Conservation (phyloP, 352 stramenopile genomes). For the Elongisporangium prolatum region DNA sequence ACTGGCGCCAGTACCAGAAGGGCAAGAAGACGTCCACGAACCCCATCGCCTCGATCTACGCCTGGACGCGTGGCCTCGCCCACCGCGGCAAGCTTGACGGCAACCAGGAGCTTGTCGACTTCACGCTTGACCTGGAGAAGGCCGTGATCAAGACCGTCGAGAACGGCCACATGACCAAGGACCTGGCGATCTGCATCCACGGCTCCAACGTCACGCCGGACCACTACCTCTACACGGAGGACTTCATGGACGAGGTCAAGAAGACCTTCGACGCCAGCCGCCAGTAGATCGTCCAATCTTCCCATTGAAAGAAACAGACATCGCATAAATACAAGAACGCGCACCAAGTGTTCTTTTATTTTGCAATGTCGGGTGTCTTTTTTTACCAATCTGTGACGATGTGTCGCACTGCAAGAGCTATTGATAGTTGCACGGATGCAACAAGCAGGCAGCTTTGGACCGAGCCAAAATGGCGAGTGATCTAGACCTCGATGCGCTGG, state of each 20-base stretch:
- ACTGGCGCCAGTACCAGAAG: conserved; percentile 82
- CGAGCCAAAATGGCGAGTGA: too few species aligned
- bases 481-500: too few species aligned
- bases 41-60: conserved; percentile 78
- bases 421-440: too few species aligned
- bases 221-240: conserved; percentile 55
- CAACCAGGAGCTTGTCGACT: conserved; percentile 66
- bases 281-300: conserved; percentile 31
- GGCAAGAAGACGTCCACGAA: conserved; percentile 77
- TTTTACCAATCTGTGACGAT: not conserved
- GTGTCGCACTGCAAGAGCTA: too few species aligned
- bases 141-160: conserved; percentile 77
- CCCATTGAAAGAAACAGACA: too few species aligned
- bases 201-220: conserved; percentile 43
- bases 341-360: not conserved
- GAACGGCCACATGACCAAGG: conserved; percentile 80
- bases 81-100: conserved; percentile 74
- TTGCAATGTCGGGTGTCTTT: not conserved
- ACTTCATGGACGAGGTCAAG: conserved; percentile 88
- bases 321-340: too few species aligned
- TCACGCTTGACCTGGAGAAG: conserved; percentile 50
- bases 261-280: conserved; percentile 57
- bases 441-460: too few species aligned
- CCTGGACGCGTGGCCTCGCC: conserved; percentile 67
- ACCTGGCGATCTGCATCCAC: conserved; percentile 76